A percentile compares a stretch with the other conserved stretches of the same genome.
These are phyloP conservation scores for Metrosideros polymorpha DNA, from an alignment of 441 rosid species.

Conservation along the genomic window DNA sequence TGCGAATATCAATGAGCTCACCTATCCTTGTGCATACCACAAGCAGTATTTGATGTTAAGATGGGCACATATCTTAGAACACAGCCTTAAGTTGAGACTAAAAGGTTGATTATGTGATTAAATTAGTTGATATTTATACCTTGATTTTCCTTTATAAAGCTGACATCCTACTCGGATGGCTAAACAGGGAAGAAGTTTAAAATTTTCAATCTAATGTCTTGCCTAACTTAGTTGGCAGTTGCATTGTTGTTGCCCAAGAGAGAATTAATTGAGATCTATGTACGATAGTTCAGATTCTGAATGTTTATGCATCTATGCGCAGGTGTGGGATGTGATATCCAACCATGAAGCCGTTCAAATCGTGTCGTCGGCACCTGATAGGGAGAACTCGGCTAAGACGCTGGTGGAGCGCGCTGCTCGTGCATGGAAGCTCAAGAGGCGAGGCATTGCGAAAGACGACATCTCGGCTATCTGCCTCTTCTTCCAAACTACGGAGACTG, in stretches of 20 bases:
- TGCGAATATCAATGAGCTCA: not conserved
- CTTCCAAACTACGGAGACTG: conserved; percentile 26
- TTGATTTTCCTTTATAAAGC: not conserved
- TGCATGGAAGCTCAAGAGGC: conserved; percentile 68
- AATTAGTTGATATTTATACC: not conserved
- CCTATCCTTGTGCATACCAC: not conserved
- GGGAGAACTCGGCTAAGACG: conserved; percentile 56
- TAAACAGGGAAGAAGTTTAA: not conserved
- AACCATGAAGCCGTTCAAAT: conserved; percentile 75
- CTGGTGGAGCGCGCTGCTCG: conserved; percentile 56
- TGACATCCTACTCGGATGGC: not conserved
- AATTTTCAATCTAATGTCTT: not conserved
- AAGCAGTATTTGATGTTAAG: not conserved
- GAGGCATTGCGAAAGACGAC: conserved; percentile 71
- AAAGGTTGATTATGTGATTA: not conserved
- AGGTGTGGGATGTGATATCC: conserved; percentile 88
- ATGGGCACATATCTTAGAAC: not conserved
- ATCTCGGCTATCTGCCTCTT: conserved; percentile 84
- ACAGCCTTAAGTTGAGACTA: not conserved
- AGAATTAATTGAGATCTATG: not conserved
- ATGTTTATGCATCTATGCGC: not conserved
- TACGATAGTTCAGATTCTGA: not conserved
- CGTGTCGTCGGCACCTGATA: conserved; percentile 38
- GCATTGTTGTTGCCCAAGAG: not conserved
- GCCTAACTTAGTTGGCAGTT: not conserved